Evolutionary conservation across 1,139 yeast genomes (phyloP).

Genomic region (Yamadazyma dushanensis): DNA sequence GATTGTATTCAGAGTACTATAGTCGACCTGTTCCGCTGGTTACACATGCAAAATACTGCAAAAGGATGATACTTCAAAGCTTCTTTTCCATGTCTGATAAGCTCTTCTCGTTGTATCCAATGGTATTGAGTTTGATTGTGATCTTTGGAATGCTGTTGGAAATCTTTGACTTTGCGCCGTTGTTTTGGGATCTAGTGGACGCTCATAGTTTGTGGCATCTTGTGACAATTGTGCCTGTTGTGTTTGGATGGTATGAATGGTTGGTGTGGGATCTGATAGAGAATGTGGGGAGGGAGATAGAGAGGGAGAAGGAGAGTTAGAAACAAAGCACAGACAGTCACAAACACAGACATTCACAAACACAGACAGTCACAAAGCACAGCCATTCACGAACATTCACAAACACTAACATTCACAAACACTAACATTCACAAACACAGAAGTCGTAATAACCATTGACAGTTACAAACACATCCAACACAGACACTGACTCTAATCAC

Average conservation of each 20-base stretch:
- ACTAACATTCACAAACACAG: not conserved
- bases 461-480: no score
- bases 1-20: slow-evolving; percentile 35
- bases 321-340: no score
- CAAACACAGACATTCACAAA: no score
- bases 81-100: slow-evolving; percentile 41
- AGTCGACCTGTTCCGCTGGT: slow-evolving; percentile 14
- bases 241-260: slow-evolving; percentile 51
- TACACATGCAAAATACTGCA: slow-evolving; percentile 29
- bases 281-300: slow-evolving; percentile 23
- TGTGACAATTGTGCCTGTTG: slow-evolving; percentile 66
- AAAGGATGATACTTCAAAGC: slow-evolving; percentile 27
- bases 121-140: slow-evolving; percentile 50
- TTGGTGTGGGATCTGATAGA: slow-evolving; percentile 45
- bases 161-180: slow-evolving; percentile 83
- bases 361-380: no score
- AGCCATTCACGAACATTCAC: not conserved
- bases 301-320: not conserved
- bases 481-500: not conserved
- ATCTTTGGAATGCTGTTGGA: slow-evolving; percentile 81
- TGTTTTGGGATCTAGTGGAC: slow-evolving; percentile 63
- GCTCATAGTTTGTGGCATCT: slow-evolving; percentile 96
- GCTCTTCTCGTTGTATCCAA: slow-evolving; percentile 42
- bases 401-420: not conserved
- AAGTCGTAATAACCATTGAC: no score